These are phyloP conservation scores for Pseudohyphozyma bogoriensis DNA, from an alignment of 768 basidiomycete genomes.

Conservation along the genomic window DNA sequence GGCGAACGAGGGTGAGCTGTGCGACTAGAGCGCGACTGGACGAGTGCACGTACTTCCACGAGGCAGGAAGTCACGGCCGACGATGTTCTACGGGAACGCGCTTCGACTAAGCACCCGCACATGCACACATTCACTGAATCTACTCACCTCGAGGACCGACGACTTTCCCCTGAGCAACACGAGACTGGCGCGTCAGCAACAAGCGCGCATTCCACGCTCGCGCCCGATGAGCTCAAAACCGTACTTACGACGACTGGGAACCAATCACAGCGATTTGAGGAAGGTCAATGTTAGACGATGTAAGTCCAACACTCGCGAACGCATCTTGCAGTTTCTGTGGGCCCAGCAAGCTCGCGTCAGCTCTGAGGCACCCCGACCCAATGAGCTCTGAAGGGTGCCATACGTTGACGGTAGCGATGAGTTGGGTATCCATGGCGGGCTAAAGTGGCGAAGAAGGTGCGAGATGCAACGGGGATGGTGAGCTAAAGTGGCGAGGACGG, in stretches of 20 bases:
- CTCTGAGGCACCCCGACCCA: neutral
- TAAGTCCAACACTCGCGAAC: constrained; percentile 39
- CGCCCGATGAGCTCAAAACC: neutral
- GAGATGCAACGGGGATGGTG: too few relatives aligned
- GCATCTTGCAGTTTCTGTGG: constrained; percentile 38
- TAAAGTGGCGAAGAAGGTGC: too few relatives aligned
- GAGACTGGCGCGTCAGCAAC: neutral
- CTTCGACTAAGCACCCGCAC: neutral
- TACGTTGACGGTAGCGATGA: constrained; percentile 19
- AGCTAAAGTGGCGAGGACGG: too few relatives aligned
- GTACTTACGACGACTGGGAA: constrained; percentile 37
- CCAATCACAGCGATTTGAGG: constrained; percentile 44
- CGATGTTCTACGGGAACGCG: constrained; percentile 63
- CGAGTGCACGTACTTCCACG: constrained; percentile 57
- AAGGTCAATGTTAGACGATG: constrained; percentile 39
- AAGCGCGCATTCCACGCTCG: neutral
- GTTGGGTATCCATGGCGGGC: constrained; percentile 18
- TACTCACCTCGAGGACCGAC: constrained; percentile 41
- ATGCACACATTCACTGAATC: too few relatives aligned
- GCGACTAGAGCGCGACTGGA: too few relatives aligned
- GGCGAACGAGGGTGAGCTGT: neutral
- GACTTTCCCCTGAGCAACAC: constrained; percentile 38
- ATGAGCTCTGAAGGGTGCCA: neutral
- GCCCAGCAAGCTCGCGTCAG: neutral
- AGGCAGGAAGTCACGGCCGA: constrained; percentile 95